Base-by-base conservation (phyloP, 371 early-diverging fungal species). In the Massospora cicadina region DNA sequence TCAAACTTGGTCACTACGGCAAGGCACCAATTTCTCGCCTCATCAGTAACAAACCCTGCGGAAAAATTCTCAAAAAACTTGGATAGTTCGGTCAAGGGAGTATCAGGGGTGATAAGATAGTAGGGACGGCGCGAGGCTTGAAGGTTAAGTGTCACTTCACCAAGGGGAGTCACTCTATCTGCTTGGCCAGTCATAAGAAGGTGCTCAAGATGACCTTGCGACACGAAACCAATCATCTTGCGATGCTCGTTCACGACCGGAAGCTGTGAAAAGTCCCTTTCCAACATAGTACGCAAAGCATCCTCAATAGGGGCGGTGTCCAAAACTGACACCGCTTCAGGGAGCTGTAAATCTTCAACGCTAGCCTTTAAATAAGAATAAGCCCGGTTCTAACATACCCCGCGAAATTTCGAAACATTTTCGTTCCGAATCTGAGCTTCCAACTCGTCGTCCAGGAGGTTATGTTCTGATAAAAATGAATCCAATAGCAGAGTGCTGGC, bases 271-370 rank as follows among this genome's bases (percentile, higher is more conserved):
- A 85, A 91, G 64, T 90, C 90, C 27, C 86, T 74, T 31, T 84
- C 83, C 60, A 82, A 54, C 93, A 92, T 92, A 58, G 88, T 64
- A 64, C 84, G 83, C 58, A 87, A 58, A 1, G 93, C 90, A 53
- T 79, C 72, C 0, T 79, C 76, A 3, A 86, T 74, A 1, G 80
- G 66, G 21, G 79, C 71, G 7, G 71, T 73, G 26, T 80, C 81
- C 10, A 78, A 67, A 17, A 92, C 77, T 3, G 87, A 81, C 1
- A 91, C 81, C 1, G 92, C 90, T 0, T 85, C 85, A 12, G 88
- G 85, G 12, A 90, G 69, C 67, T 92, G 91, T 59, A 91, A 73
- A 68, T 92, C 93, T 67, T 92, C 91, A 0, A 91, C 85, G 63
- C 83, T 82, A 54, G 64, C 1, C 90, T 59, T 23, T 17, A 29